Base-by-base conservation (phyloP, 768 basidiomycete genomes). In the Pholiota microspora region DNA sequence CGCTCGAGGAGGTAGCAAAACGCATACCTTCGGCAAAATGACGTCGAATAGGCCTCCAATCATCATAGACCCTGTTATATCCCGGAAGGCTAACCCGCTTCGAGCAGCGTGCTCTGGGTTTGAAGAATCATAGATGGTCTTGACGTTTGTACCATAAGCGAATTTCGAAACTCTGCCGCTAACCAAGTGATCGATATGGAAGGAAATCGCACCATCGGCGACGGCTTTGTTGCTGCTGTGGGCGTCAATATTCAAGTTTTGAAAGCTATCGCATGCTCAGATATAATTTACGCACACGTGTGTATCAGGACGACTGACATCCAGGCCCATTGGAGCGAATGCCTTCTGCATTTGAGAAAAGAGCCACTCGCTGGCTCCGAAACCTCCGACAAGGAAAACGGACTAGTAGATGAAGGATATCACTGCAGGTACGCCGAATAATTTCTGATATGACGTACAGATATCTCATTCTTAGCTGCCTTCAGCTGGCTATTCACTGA, bases 351-450 rank as follows among this genome's bases (percentile, higher is more conserved):
- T 67, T 49, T 71, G 65, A 1, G 69, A 58, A 55, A 73, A 77
- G 15, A 83, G 63, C 72, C 76, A 82, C 32, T 78, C 74, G 55
- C 76, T 81, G 0, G 79, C 77, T 7, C 77, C 77, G 58, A 82
- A 82, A 0, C 81, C 81, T 23, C 81, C 81, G 9, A 83, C 80
- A 2, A 83, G 71, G 36, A 75, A 70, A 10, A 75, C 67, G 7
- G 68, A 67, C 75, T 75, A n/a, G n/a, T n/a, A n/a, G n/a, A n/a
- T n/a, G n/a, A 7, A n/a, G 3, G 6, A 29, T 18, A 18, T n/a
- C n/a, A n/a, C n/a, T n/a, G n/a, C n/a, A 25, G n/a, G 18, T 10
- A 42, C 13, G 18, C 23, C 32, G 8, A 16, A 8, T 13, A 52
- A 0, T 18, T 2, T 18, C 36, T 16, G 0, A 34, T 1, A 13